Base-by-base conservation (phyloP, 305 asterid species). In the Fraxinus latifolia region DNA sequence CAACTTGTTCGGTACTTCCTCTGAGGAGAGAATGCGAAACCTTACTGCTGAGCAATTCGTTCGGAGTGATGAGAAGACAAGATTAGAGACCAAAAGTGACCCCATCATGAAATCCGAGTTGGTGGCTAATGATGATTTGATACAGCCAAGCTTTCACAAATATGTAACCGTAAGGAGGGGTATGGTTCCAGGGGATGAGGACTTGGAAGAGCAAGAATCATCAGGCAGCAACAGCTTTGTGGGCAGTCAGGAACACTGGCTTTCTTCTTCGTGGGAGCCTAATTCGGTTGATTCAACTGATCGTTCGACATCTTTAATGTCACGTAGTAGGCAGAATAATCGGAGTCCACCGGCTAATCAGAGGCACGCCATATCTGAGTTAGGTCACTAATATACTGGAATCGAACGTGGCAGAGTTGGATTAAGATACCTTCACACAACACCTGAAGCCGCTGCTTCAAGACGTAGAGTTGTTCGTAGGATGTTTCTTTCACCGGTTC, bases 151-250 rank as follows among this genome's bases (percentile, higher is more conserved):
- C 84, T 90, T 94, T 82, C 97, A 94, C 77, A 95, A 93, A 78
- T 95, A 93, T 36, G 97, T 92, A 74, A 95, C 96, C 1, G 93
- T 91, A 74, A 90, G 90, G 82, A 90, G 98, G 84, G 95, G 95
- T 1, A 76, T 84, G 4, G 9, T 36, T 2, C 89, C 84, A 29
- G 93, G 79, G 39, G 75, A 68, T 12, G 39, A 68, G 0, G 97
- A 92, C 21, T 62, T 85, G 53, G 98, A 93, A 78, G 95, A 90
- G 85, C 92, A 91, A 85, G 98, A 94, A 86, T 93, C 98, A 31
- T 93, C 97, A 1, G 97, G 97, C 23, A 94, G 98, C 84, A 94
- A 94, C 77, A 93, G 93, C 85, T 80, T 89, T 83, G 91, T 50
- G 11, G 90, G 91, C 17, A 84, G 90, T 77, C 92, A 87, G 72